A percentile compares a stretch with the other conserved stretches of the same genome.
phyloP scores from a whole-genome alignment of 257 asterid genomes.

The Cruciata laevipes region DNA sequence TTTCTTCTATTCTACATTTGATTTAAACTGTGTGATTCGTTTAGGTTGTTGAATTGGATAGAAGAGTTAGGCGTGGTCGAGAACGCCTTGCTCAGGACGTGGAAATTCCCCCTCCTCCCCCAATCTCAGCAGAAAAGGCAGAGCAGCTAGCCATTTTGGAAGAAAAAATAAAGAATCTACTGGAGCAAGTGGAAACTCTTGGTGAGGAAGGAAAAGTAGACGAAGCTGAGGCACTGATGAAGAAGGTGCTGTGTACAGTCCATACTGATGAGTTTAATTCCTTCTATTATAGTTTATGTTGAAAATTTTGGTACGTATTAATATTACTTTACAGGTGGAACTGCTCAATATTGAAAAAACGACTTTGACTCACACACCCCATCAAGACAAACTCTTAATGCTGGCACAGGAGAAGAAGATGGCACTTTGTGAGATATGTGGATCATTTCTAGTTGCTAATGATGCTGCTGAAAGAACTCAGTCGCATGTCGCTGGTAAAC shows the following conservation, averaged over 20 bases:
- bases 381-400: slow-evolving; percentile 64
- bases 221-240: slow-evolving; percentile 99
- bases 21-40: background rate
- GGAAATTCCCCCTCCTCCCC: slow-evolving; percentile 87
- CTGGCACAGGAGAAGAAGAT: slow-evolving; percentile 93
- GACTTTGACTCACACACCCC: slow-evolving; percentile 67
- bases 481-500: slow-evolving; percentile 96
- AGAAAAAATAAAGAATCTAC: slow-evolving; percentile 88
- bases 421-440: slow-evolving; percentile 96
- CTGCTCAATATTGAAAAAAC: slow-evolving; percentile 75
- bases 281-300: background rate
- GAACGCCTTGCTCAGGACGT: slow-evolving; percentile 94
- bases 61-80: slow-evolving; percentile 95
- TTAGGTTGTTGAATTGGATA: slow-evolving; percentile 83
- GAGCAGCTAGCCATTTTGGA: slow-evolving; percentile 83
- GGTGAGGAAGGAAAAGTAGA: slow-evolving; percentile 99
- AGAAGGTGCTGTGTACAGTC: slow-evolving; percentile 51
- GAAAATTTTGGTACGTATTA: background rate
- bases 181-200: slow-evolving; percentile 98
- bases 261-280: slow-evolving; percentile 4
- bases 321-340: slow-evolving; percentile 60
- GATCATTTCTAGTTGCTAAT: slow-evolving; percentile 92
- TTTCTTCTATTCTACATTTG: background rate
- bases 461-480: slow-evolving; percentile 98
- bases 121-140: slow-evolving; percentile 85